These are phyloP conservation scores for Talaromyces sp. DNA, from an alignment of 2,329 filamentous ascomycete species.

Conservation along the genomic window DNA sequence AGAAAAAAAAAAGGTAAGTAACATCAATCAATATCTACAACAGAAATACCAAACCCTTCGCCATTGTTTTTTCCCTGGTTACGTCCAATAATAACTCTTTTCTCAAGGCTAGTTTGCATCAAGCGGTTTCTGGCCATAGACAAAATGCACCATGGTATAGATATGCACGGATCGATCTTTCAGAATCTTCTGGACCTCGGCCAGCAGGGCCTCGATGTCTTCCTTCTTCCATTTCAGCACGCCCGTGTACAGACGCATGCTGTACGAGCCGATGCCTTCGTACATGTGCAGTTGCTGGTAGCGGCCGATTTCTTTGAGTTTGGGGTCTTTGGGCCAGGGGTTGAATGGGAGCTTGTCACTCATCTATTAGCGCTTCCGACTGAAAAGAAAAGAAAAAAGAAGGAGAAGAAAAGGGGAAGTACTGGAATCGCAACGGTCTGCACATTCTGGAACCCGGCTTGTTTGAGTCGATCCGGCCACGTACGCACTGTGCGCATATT, in stretches of 20 bases:
- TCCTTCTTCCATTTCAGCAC: constrained; percentile 24
- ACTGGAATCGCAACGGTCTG: constrained; percentile 18
- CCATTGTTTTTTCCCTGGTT: too few species aligned
- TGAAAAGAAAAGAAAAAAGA: neutral
- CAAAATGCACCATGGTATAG: constrained; percentile 18
- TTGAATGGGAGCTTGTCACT: constrained; percentile 15
- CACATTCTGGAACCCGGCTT: constrained; percentile 24
- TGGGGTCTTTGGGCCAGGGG: constrained; percentile 37
- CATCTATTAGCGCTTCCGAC: neutral
- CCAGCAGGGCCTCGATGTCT: constrained; percentile 26
- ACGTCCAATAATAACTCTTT: too few species aligned
- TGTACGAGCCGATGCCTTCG: constrained; percentile 19
- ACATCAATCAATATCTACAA: neutral
- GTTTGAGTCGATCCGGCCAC: constrained; percentile 16
- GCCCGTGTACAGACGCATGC: constrained; percentile 23
- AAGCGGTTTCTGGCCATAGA: constrained; percentile 12
- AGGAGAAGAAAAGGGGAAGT: neutral
- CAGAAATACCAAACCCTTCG: neutral
- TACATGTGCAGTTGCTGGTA: constrained; percentile 17
- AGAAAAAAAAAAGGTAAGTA: neutral
- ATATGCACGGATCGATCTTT: constrained; percentile 25
- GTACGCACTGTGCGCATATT: constrained; percentile 14
- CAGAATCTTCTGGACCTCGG: constrained; percentile 26
- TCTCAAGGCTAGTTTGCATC: neutral
- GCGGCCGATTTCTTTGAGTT: constrained; percentile 45